Percentiles rank a stretch among this genome's conserved stretches.
These are phyloP conservation scores for Monsonia emarginata DNA, from an alignment of 441 rosid genomes.

Conservation along the genomic window DNA sequence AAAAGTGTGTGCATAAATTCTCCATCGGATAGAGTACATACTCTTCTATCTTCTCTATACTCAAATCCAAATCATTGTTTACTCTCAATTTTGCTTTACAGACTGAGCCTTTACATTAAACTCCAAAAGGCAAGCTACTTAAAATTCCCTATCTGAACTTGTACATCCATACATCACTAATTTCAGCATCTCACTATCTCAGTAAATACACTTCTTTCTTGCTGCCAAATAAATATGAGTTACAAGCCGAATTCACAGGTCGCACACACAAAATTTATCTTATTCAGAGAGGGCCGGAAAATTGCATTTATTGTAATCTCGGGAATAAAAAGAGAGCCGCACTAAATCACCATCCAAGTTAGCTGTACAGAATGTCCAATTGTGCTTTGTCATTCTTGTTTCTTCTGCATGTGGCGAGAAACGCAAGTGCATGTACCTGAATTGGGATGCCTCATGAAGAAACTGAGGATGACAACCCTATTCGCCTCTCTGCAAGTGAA, in stretches of 20 bases:
- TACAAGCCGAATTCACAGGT: slow-evolving; percentile 17
- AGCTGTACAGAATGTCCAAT: slow-evolving; percentile 31
- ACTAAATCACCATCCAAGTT: slow-evolving; percentile 25
- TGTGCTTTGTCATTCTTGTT: neutral
- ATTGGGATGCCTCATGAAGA: slow-evolving; percentile 23
- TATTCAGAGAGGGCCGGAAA: slow-evolving; percentile 22
- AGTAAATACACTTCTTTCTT: neutral
- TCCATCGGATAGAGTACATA: no score
- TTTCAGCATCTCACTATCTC: neutral
- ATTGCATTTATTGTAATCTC: slow-evolving; percentile 25
- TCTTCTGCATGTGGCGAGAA: slow-evolving; percentile 10
- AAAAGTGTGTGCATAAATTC: no score
- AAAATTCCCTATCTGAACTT: neutral
- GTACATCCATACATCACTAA: slow-evolving; percentile 8
- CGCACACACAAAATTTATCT: slow-evolving; percentile 21
- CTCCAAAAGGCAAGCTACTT: slow-evolving; percentile 12
- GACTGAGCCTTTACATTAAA: slow-evolving; percentile 5
- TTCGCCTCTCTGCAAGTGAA: slow-evolving; percentile 60
- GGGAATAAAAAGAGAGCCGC: slow-evolving; percentile 7
- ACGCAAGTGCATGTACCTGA: slow-evolving; percentile 17
- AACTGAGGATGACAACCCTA: slow-evolving; percentile 49
- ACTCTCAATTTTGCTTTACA: slow-evolving; percentile 24
- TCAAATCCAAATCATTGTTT: slow-evolving; percentile 3
- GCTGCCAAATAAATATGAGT: no score
- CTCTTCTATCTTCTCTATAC: neutral